Conservation (phyloP, 495 filamentous ascomycete species). For the Pyronema domesticum region DNA sequence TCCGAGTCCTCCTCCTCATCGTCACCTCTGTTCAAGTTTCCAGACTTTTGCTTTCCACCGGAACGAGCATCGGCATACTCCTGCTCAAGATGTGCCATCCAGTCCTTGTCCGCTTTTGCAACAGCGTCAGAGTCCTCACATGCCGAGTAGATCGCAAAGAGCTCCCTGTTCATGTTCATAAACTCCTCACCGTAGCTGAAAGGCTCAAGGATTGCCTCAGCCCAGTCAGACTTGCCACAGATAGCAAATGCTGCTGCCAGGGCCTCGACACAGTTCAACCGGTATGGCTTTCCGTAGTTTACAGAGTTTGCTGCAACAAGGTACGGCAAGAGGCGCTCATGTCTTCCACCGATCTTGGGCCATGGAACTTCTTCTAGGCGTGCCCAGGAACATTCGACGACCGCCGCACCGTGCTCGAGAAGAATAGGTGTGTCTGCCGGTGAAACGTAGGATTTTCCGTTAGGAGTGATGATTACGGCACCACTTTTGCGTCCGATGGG, state of each 20-base stretch:
- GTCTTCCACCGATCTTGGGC: constrained; percentile 80
- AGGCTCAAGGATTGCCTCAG: constrained; percentile 55
- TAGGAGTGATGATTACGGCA: constrained; percentile 84
- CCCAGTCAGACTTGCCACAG: constrained; percentile 83
- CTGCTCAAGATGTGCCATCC: constrained; percentile 74
- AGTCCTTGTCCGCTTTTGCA: constrained; percentile 67
- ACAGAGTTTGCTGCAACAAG: constrained; percentile 91
- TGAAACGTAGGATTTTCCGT: constrained; percentile 68
- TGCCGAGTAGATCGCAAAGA: constrained; percentile 69
- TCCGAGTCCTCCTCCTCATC: constrained; percentile 38
- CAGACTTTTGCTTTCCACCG: constrained; percentile 63
- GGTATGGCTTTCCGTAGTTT: constrained; percentile 90
- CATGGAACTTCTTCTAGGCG: constrained; percentile 81
- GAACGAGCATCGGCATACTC: constrained; percentile 68
- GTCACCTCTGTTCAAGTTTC: constrained; percentile 57
- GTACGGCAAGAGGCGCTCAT: constrained; percentile 83
- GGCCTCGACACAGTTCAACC: constrained; percentile 88
- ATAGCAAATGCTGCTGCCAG: constrained; percentile 83
- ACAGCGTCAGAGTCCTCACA: constrained; percentile 71
- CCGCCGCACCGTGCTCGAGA: constrained; percentile 78
- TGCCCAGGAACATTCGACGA: constrained; percentile 96
- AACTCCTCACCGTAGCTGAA: constrained; percentile 83
- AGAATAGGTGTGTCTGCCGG: constrained; percentile 64
- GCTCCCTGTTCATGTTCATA: constrained; percentile 64
- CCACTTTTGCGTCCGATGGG: constrained; percentile 76